phyloP scores from a whole-genome alignment of 2,329 filamentous ascomycete species.

The Penicillium rolfsii region DNA sequence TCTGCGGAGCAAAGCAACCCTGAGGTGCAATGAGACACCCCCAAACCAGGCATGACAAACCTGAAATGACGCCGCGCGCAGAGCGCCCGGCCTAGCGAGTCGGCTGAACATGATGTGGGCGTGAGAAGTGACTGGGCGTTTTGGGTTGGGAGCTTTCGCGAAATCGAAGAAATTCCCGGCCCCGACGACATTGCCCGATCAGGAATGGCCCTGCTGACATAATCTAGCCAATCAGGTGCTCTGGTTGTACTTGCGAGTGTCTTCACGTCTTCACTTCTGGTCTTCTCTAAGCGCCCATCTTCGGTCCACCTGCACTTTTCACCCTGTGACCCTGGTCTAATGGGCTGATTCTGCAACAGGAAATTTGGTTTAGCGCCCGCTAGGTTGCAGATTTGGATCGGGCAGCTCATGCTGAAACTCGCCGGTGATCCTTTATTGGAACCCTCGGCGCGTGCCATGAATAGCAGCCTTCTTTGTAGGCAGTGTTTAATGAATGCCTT shows the following conservation, averaged over 20 bases:
- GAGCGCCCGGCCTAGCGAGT: conserved; percentile 47
- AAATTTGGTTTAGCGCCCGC: conserved; percentile 22
- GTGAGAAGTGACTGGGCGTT: conserved; percentile 19
- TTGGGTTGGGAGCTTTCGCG: conserved; percentile 22
- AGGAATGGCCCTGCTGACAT: conserved; percentile 34
- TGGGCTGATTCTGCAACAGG: conserved; percentile 14
- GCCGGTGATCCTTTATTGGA: conserved; percentile 30
- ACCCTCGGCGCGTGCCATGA: conserved; percentile 38
- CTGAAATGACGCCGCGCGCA: conserved; percentile 46
- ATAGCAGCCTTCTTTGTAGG: conserved; percentile 18
- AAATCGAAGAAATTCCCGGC: conserved; percentile 42
- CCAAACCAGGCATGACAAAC: conserved; percentile 32
- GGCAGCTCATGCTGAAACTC: conserved; percentile 31
- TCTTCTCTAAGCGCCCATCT: conserved; percentile 26
- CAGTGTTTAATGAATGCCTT: conserved; percentile 14
- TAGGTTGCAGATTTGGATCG: conserved; percentile 19
- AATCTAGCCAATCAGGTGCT: conserved; percentile 30
- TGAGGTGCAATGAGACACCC: background rate
- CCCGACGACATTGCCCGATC: conserved; percentile 28
- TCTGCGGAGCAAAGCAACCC: conserved; percentile 11
- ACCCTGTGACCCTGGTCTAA: background rate
- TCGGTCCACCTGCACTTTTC: conserved; percentile 9
- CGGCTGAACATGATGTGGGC: conserved; percentile 49
- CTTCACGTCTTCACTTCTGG: background rate
- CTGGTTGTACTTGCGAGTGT: conserved; percentile 24